These are phyloP conservation scores for Brassica hybrid DNA, from an alignment of 441 rosid species.

Conservation along the genomic window DNA sequence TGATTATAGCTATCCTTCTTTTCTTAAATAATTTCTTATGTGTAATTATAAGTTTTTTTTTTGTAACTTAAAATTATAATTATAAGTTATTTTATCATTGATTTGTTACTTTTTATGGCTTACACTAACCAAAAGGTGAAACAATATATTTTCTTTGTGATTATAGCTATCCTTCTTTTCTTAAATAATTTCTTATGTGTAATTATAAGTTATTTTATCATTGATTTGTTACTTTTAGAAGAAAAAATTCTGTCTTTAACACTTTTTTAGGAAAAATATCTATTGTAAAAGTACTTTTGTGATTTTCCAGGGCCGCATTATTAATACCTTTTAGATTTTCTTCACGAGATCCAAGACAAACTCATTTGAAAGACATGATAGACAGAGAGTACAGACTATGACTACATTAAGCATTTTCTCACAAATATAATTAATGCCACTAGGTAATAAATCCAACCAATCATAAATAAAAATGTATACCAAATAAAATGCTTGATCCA, in stretches of 20 bases:
- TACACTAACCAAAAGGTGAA: conserved; percentile 15
- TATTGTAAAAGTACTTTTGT: conserved; percentile 9
- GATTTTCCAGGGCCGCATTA: neutral
- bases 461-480: neutral
- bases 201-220: conserved; percentile 1
- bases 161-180: neutral
- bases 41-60: neutral
- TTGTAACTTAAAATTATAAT: too few species aligned
- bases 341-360: conserved; percentile 33
- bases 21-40: neutral
- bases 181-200: neutral
- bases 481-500: neutral
- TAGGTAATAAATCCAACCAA: conserved; percentile 15
- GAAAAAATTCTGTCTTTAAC: conserved; percentile 13
- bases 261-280: neutral
- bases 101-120: neutral
- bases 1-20: neutral
- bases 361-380: conserved; percentile 16
- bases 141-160: neutral
- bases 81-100: neutral
- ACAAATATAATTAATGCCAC: conserved; percentile 12
- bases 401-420: neutral
- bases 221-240: conserved; percentile 5
- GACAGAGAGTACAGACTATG: conserved; percentile 11
- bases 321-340: conserved; percentile 16